Base-by-base conservation (phyloP, 768 basidiomycete genomes). In the Austroboletus eburneus region DNA sequence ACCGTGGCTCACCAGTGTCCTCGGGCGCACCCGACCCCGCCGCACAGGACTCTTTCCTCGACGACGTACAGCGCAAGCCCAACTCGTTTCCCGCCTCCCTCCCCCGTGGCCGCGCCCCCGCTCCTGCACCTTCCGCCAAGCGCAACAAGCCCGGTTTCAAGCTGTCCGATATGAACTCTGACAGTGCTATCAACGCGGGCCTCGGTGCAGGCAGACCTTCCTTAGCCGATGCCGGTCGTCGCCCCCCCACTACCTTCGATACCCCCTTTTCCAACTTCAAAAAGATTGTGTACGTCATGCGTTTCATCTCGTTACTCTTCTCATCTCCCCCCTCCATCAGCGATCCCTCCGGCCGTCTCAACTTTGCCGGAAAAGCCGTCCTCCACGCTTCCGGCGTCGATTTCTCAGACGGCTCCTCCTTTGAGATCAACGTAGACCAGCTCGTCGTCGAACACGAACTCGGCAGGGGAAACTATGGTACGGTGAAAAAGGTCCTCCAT, bases 381-480 rank as follows among this genome's bases (percentile, higher is more conserved):
- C 68, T 99, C 10, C 90, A 95, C 59, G 86, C 93, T 0, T 73
- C 83, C 20, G 96, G 96, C 45, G 85, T 87, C 32, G 81, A 87
- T 56, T 99, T 99, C 65, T 85, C 83, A 23, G 91, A 83, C 54
- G 96, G 96, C 36, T 79, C 86, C 35, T 91, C 87, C 9, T 96
- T 91, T 66, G 76, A 82, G 44, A 96, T 99, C 71, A 95, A 91
- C 69, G 95, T 95, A 95, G 79, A 81, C 48, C 86, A 98, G 63
- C 79, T 99, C 46, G 78, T 88, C 48, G 77, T 98, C 47, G 76
- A 87, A 49, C 93, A 97, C 59, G 96, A 98, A 67, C 79, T 98
- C 43, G 96, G 96, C 27, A 85, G 84, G 59, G 96, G 96, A 27
- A 96, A 96, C 66, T 98, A 98, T 59, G 96, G 96, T 35, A 95